Conservation (phyloP, 2,329 filamentous ascomycete genomes). For the Verticillium longisporum region DNA sequence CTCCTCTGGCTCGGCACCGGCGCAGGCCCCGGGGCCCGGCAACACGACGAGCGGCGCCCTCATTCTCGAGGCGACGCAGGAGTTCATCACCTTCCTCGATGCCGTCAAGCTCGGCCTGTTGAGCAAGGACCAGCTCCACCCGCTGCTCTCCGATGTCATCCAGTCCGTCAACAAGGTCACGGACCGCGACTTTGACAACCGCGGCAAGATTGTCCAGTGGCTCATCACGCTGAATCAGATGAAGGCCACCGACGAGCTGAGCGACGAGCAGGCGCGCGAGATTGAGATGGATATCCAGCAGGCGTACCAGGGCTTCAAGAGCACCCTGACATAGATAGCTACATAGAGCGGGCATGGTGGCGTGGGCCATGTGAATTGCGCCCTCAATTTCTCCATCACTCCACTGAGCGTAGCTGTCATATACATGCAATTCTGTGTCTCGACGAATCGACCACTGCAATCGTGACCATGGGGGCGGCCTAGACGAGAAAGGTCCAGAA, state of each 20-base stretch:
- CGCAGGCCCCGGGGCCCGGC: slow-evolving; percentile 32
- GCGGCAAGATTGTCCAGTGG: slow-evolving; percentile 98
- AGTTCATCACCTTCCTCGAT: slow-evolving; percentile 97
- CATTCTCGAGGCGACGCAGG: slow-evolving; percentile 87
- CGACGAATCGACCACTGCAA: too few relatives aligned
- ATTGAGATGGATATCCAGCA: slow-evolving; percentile 89
- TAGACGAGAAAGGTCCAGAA: slow-evolving; percentile 92
- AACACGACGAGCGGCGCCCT: slow-evolving; percentile 54
- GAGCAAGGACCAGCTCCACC: slow-evolving; percentile 95
- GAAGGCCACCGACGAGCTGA: slow-evolving; percentile 87
- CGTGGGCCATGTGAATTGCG: too few relatives aligned
- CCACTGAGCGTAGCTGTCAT: too few relatives aligned
- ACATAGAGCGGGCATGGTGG: background rate
- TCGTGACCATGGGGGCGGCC: too few relatives aligned
- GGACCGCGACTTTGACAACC: slow-evolving; percentile 87
- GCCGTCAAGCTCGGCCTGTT: slow-evolving; percentile 87
- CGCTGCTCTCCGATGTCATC: slow-evolving; percentile 88
- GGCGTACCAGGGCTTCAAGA: slow-evolving; percentile 91
- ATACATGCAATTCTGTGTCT: too few relatives aligned
- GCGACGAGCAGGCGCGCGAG: slow-evolving; percentile 80
- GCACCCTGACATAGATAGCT: slow-evolving; percentile 51
- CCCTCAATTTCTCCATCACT: too few relatives aligned
- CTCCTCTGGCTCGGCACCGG: slow-evolving; percentile 35
- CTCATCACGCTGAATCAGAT: slow-evolving; percentile 96
- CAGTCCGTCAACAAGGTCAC: slow-evolving; percentile 97